These are phyloP conservation scores for Aspergillus pseudoglaucus DNA, from an alignment of 2,329 filamentous ascomycete genomes.

Conservation along the genomic window DNA sequence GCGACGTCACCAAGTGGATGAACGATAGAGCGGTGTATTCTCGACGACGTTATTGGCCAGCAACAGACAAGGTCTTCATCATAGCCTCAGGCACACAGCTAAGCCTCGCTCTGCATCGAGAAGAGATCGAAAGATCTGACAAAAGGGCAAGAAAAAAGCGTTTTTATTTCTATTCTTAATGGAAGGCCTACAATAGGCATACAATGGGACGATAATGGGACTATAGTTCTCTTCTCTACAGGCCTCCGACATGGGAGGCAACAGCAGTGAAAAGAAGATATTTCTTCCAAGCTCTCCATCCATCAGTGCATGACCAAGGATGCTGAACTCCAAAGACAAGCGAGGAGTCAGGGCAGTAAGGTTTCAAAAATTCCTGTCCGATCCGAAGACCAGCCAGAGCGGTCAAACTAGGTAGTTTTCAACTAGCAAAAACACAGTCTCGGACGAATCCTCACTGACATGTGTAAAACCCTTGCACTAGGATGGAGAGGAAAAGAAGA, in stretches of 20 bases:
- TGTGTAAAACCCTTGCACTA: conserved; percentile 65
- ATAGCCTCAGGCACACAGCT: too few species aligned
- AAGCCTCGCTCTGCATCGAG: neutral
- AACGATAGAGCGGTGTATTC: neutral
- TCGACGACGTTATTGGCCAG: too few species aligned
- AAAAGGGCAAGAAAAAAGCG: neutral
- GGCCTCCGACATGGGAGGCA: conserved; percentile 28
- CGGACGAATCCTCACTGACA: conserved; percentile 83
- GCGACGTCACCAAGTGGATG: conserved; percentile 14
- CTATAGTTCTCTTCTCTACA: conserved; percentile 29
- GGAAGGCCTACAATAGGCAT: too few species aligned
- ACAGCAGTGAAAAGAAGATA: conserved; percentile 36
- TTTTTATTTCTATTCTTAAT: neutral
- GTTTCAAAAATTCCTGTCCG: conserved; percentile 74
- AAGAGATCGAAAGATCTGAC: neutral
- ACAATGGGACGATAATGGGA: too few species aligned
- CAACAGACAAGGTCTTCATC: too few species aligned
- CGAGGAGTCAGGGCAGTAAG: conserved; percentile 21
- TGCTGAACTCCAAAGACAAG: conserved; percentile 1
- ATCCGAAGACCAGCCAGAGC: conserved; percentile 64
- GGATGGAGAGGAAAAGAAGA: conserved; percentile 34
- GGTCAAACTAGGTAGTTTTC: conserved; percentile 76
- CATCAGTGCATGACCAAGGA: neutral
- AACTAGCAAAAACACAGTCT: conserved; percentile 86
- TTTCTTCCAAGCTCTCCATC: conserved; percentile 4